phyloP scores from a whole-genome alignment of 75 land plant genomes.

The Azolla pinnata region DNA sequence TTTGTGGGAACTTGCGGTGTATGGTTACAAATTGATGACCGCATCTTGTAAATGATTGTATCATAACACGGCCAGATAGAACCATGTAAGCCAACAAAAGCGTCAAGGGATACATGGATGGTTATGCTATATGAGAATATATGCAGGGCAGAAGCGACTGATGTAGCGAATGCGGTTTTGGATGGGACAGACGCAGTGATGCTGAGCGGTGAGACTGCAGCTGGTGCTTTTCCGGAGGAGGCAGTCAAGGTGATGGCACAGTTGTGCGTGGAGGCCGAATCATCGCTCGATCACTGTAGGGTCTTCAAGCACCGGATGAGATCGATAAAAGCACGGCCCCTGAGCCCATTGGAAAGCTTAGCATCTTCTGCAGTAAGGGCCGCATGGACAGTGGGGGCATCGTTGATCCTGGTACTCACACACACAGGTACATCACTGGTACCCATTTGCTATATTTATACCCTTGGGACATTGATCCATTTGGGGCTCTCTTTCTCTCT shows the following conservation, averaged over 20 bases:
- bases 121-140: not conserved
- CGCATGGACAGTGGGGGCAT: slow-evolving; percentile 21
- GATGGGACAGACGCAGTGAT: slow-evolving; percentile 54
- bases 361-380: slow-evolving; percentile 33
- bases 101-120: not conserved
- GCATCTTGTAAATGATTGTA: too few relatives aligned
- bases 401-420: slow-evolving; percentile 27
- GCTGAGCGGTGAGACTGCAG: slow-evolving; percentile 37
- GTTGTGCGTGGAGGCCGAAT: slow-evolving; percentile 31
- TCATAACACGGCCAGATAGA: too few relatives aligned
- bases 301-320: slow-evolving; percentile 35
- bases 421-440: slow-evolving; percentile 1
- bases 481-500: too few relatives aligned
- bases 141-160: slow-evolving; percentile 29
- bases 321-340: slow-evolving; percentile 13
- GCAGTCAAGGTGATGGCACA: slow-evolving; percentile 30
- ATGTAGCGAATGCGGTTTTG: slow-evolving; percentile 34
- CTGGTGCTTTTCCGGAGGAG: slow-evolving; percentile 24
- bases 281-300: slow-evolving; percentile 21
- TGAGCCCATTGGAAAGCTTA: slow-evolving; percentile 33
- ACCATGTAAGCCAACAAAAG: not conserved
- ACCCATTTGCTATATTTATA: not conserved
- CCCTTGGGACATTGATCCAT: too few relatives aligned
- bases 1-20: not conserved
- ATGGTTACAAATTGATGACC: too few relatives aligned